Base-by-base conservation (phyloP, 352 stramenopile species). In the Globisporangium emineosum region DNA sequence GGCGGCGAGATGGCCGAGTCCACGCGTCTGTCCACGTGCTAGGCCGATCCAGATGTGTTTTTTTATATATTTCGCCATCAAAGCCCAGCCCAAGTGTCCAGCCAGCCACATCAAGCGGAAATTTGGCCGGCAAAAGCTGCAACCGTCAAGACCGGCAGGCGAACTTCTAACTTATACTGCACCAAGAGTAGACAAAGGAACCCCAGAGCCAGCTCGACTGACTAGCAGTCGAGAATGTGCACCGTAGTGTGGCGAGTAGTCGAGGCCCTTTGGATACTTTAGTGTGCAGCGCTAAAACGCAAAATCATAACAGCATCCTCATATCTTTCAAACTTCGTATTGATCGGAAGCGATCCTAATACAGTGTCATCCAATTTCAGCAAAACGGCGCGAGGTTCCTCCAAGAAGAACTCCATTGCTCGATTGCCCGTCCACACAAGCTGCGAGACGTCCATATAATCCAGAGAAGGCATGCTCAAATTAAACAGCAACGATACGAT, bases 21-120 rank as follows among this genome's bases (percentile, higher is more conserved):
- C 23, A 55, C 49, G 5, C 49, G 49, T 27, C 49, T 55, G 49
- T 55, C 49, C 9, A 55, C 49, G 49, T 55, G 49, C 49, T 55
- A 21, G 33, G 25, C 49, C 5, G 23, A 25, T 53, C n/a, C 47
- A 53, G n/a, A n/a, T 19, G 8, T 30, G 15, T 32, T n/a, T 54
- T 33, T 19, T 12, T 29, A 25, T 29, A 58, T 55, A 29, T 21
- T 55, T 13, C 25, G 12, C 49, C 49, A 55, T 5, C 33, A 40
- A 7, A 43, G 15, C 37, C 37, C 37, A 43, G 37, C 37, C 37
- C 37, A 45, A 8, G 5, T n/a, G n/a, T n/a, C n/a, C n/a, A 45
- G 37, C 37, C 37, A n/a, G 37, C 37, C 37, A 45, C 37, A 45
- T 45, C 37, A 21, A 45, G 37, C 15, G 37, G 37, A 21, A 45